These are phyloP conservation scores for Hypoxylon sp. DNA, from an alignment of 2,329 filamentous ascomycete species.

Conservation along the genomic window DNA sequence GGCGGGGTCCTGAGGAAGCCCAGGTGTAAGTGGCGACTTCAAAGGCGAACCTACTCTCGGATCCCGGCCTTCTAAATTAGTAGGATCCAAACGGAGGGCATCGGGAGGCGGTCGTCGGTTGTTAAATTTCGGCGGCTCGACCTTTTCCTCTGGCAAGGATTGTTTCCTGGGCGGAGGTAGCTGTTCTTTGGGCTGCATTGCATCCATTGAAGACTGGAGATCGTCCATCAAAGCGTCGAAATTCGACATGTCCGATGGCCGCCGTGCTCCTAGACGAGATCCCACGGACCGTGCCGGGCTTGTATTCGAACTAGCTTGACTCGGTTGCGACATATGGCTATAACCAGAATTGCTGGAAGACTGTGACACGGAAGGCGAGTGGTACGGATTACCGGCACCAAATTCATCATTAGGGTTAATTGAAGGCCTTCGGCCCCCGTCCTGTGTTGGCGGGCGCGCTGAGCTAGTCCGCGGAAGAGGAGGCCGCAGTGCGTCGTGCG, in stretches of 20 bases:
- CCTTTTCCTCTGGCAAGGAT: constrained; percentile 36
- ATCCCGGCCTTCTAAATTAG: constrained; percentile 43
- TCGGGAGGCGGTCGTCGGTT: constrained; percentile 41
- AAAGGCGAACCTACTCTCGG: constrained; percentile 43
- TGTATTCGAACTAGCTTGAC: constrained; percentile 74
- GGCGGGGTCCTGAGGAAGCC: constrained; percentile 47
- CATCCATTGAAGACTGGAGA: constrained; percentile 66
- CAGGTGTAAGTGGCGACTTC: constrained; percentile 44
- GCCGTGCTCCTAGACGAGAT: constrained; percentile 54
- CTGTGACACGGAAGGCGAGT: constrained; percentile 74
- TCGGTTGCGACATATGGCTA: constrained; percentile 64
- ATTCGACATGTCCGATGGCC: constrained; percentile 61
- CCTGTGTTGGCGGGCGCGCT: constrained; percentile 60
- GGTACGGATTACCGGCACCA: constrained; percentile 74
- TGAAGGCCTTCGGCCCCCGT: constrained; percentile 57
- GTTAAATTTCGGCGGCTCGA: constrained; percentile 17
- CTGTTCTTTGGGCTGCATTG: constrained; percentile 55
- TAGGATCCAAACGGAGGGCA: constrained; percentile 54
- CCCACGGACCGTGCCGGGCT: constrained; percentile 66
- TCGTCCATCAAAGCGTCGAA: constrained; percentile 68
- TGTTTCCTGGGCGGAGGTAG: constrained; percentile 43
- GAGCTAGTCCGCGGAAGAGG: constrained; percentile 69
- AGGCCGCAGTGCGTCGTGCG: constrained; percentile 65
- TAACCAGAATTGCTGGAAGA: constrained; percentile 75
- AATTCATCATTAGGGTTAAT: constrained; percentile 74